phyloP scores from a whole-genome alignment of 2,329 filamentous ascomycete genomes.

The Arthroderma sp. region DNA sequence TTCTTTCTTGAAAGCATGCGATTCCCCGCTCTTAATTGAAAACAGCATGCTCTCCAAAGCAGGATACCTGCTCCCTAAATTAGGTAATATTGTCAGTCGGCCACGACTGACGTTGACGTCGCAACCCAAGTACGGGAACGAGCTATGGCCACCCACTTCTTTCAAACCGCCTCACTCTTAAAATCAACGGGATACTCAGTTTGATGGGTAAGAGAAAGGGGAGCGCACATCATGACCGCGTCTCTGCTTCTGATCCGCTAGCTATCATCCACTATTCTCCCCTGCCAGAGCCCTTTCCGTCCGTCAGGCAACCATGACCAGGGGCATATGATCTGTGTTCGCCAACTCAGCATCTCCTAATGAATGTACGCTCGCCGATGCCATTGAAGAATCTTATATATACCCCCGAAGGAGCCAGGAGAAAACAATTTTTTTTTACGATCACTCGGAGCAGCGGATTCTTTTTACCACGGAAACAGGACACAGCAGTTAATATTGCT shows the following conservation, averaged over 20 bases:
- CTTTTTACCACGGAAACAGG: background rate
- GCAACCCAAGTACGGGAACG: background rate
- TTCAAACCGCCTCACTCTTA: slow-evolving; percentile 1
- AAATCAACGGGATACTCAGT: background rate
- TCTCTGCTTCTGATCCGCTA: background rate
- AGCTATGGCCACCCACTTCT: background rate
- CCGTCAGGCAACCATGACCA: background rate
- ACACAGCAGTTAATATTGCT: background rate
- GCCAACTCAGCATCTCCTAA: background rate
- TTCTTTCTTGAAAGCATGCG: background rate
- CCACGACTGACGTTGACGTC: too few relatives aligned
- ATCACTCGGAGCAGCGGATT: background rate
- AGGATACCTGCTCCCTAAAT: too few relatives aligned
- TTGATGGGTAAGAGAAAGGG: background rate
- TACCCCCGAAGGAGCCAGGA: background rate
- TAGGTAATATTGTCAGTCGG: too few relatives aligned
- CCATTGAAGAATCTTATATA: background rate
- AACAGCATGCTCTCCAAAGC: too few relatives aligned
- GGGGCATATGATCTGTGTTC: background rate
- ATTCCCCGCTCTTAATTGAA: background rate
- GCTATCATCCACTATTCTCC: too few relatives aligned
- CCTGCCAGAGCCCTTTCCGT: background rate
- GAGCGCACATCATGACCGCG: background rate
- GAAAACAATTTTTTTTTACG: background rate
- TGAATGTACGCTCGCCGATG: background rate